A percentile compares a stretch with the other conserved stretches of the same genome.
phyloP scores from a whole-genome alignment of 495 filamentous ascomycete genomes.

The Staphylotrichum longicolle region DNA sequence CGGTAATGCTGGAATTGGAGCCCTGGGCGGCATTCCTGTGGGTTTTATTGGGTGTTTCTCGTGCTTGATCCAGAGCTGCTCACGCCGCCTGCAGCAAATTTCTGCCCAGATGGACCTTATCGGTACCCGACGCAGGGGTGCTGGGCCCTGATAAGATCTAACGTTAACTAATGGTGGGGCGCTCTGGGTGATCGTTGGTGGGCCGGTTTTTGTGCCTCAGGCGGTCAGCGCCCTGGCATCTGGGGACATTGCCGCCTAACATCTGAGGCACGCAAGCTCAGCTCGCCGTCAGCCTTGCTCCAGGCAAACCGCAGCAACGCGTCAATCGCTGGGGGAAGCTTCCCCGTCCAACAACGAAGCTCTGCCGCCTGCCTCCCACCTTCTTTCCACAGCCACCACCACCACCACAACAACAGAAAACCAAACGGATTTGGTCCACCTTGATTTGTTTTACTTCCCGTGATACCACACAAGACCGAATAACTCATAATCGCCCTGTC shows the following conservation, averaged over 20 bases:
- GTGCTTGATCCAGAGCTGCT: slow-evolving; percentile 24
- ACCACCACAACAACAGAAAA: slow-evolving; percentile 1
- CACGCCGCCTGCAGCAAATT: slow-evolving; percentile 35
- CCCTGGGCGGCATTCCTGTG: slow-evolving; percentile 14
- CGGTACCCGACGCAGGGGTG: slow-evolving; percentile 27
- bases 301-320: slow-evolving; percentile 44
- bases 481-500: slow-evolving; percentile 26
- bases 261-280: slow-evolving; percentile 22
- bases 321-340: slow-evolving; percentile 34
- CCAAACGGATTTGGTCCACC: not conserved
- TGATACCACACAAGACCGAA: slow-evolving; percentile 6
- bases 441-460: not conserved
- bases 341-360: slow-evolving; percentile 31
- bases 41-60: slow-evolving; percentile 30
- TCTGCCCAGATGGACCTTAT: slow-evolving; percentile 36
- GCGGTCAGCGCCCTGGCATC: not conserved
- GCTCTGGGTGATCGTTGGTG: no score
- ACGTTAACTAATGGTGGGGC: not conserved
- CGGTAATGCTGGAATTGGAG: slow-evolving; percentile 24
- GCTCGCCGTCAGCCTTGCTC: slow-evolving; percentile 33
- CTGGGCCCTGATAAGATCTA: slow-evolving; percentile 27
- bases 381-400: slow-evolving; percentile 11
- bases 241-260: slow-evolving; percentile 15
- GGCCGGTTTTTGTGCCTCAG: not conserved
- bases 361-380: slow-evolving; percentile 28